These are phyloP conservation scores for Cryptococcus jaspeensis DNA, from an alignment of 1,284 basidiomycete species.

Conservation along the genomic window DNA sequence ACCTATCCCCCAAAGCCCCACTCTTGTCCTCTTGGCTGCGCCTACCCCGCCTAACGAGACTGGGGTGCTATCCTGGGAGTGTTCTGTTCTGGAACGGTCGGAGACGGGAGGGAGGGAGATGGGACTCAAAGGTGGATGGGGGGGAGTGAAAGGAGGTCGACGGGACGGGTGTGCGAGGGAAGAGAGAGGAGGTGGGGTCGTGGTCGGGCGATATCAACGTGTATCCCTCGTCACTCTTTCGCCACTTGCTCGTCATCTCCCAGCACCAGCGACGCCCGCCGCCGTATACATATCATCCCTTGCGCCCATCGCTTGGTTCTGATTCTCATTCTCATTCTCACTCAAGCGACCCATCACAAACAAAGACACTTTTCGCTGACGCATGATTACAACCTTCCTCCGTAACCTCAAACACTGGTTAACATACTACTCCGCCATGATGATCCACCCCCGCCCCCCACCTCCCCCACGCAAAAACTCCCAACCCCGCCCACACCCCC, in stretches of 20 bases:
- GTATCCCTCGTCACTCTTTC: too few relatives aligned
- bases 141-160: not conserved
- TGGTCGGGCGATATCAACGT: too few relatives aligned
- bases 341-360: not conserved
- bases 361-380: not conserved
- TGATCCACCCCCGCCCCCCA: slow-evolving; percentile 2
- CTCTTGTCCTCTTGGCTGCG: too few relatives aligned
- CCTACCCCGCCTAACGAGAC: too few relatives aligned
- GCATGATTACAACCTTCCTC: not conserved
- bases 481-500: slow-evolving; percentile 4
- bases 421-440: not conserved
- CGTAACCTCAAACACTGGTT: not conserved
- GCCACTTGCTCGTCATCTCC: not conserved
- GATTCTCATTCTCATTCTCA: too few relatives aligned
- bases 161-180: not conserved
- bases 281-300: too few relatives aligned
- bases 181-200: too few relatives aligned
- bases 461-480: slow-evolving; percentile 7
- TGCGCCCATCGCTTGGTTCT: too few relatives aligned
- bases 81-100: not conserved
- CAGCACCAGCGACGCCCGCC: too few relatives aligned
- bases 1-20: too few relatives aligned
- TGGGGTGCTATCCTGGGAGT: not conserved
- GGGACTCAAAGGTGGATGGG: slow-evolving; percentile 3
- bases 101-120: not conserved